Conservation (phyloP, 2,329 filamentous ascomycete genomes). For the Delphinella strobiligena region DNA sequence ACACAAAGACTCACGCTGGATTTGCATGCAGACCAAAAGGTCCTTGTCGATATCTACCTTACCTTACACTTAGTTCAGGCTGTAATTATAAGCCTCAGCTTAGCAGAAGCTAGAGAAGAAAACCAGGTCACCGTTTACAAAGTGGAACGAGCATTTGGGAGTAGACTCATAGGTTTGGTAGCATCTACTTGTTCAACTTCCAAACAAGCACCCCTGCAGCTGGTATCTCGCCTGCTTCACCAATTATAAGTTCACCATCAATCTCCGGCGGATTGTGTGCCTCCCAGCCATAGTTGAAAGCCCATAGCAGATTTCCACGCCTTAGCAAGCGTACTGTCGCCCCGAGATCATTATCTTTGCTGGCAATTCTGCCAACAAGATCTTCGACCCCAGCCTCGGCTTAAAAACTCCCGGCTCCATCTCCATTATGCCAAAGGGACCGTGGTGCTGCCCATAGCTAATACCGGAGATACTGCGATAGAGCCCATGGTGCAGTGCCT, state of each 20-base stretch:
- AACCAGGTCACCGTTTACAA: no score
- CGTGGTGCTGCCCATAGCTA: conserved; percentile 10
- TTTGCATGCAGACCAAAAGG: no score
- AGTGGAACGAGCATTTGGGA: no score
- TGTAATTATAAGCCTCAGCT: no score
- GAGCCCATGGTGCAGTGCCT: conserved; percentile 12
- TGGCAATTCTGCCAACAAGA: conserved; percentile 9
- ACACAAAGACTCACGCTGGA: no score
- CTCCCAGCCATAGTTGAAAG: conserved; percentile 14
- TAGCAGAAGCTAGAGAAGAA: no score
- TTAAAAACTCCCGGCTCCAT: conserved; percentile 16
- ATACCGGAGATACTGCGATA: conserved; percentile 14
- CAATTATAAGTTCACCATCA: conserved; percentile 11
- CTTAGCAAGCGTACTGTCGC: conserved; percentile 12
- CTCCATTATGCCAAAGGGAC: conserved; percentile 15
- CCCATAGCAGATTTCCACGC: conserved; percentile 14
- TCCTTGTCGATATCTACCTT: no score
- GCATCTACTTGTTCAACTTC: no score
- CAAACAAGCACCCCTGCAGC: conserved; percentile 13
- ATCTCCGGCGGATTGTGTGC: conserved; percentile 10
- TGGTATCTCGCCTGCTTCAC: conserved; percentile 10
- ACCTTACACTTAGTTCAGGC: no score
- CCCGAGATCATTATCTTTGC: conserved; percentile 12
- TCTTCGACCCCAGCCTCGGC: conserved; percentile 13
- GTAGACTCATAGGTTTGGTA: no score